These are phyloP conservation scores for Strobilomyces echinocephalus DNA, from an alignment of 768 basidiomycete species.

Conservation along the genomic window DNA sequence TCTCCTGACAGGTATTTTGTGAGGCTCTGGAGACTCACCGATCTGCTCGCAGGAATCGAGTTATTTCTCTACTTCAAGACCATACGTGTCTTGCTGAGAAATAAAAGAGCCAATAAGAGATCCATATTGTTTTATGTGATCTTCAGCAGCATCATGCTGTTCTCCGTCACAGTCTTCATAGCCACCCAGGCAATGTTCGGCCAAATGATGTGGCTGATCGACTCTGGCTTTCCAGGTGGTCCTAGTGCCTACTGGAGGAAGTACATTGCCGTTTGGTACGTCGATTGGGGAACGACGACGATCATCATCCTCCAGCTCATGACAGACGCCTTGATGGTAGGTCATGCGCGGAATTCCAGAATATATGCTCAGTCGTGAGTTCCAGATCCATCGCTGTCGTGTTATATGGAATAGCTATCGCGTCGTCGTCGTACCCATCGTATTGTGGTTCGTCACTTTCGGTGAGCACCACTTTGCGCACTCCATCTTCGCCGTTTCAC, in stretches of 20 bases:
- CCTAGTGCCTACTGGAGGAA: constrained; percentile 28
- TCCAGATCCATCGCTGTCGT: background rate
- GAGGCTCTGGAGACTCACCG: background rate
- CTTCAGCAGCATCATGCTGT: constrained; percentile 25
- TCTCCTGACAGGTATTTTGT: background rate
- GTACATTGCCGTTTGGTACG: constrained; percentile 25
- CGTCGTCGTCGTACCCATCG: no score
- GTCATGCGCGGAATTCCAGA: background rate
- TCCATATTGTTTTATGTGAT: constrained; percentile 12
- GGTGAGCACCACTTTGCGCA: background rate
- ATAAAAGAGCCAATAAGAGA: constrained; percentile 1
- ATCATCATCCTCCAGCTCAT: constrained; percentile 2
- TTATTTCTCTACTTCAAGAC: constrained; percentile 24
- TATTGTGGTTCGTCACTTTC: background rate
- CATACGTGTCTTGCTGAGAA: constrained; percentile 11
- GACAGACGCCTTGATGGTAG: constrained; percentile 20
- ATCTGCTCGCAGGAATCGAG: constrained; percentile 16
- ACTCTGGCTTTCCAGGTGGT: constrained; percentile 33
- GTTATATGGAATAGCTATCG: background rate
- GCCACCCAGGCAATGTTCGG: constrained; percentile 19
- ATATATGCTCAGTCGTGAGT: no score
- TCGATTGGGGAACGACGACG: constrained; percentile 10
- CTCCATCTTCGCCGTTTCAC: background rate
- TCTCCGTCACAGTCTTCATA: constrained; percentile 31
- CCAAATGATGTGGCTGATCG: constrained; percentile 34